Evolutionary conservation across 129 eudicot genomes (phyloP).

Genomic region (Helianthus annuus): HanXRQr2.0-SUNRISE NC_035438.2:98829229-98829728

Average conservation of each 20-base stretch:
- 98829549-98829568: neutral
- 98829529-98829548: neutral
- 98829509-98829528: neutral
- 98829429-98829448: neutral
- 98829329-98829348: no score
- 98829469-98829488: no score
- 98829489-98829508: neutral
- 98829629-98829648: slow-evolving; percentile 15
- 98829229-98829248: neutral
- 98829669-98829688: neutral
- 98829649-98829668: neutral
- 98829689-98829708: neutral
- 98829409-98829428: neutral
- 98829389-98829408: neutral
- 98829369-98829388: neutral
- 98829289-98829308: no score
- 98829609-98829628: neutral
- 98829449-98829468: no score
- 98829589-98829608: neutral
- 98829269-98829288: no score
- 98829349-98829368: no score
- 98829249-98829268: neutral
- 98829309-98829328: no score
- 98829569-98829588: neutral
- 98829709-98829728: neutral